Evolutionary conservation across 805 yeast species (phyloP), one percentile per base, ranked within the genome.

Genomic region (Geotrichum ghanense): DNA sequence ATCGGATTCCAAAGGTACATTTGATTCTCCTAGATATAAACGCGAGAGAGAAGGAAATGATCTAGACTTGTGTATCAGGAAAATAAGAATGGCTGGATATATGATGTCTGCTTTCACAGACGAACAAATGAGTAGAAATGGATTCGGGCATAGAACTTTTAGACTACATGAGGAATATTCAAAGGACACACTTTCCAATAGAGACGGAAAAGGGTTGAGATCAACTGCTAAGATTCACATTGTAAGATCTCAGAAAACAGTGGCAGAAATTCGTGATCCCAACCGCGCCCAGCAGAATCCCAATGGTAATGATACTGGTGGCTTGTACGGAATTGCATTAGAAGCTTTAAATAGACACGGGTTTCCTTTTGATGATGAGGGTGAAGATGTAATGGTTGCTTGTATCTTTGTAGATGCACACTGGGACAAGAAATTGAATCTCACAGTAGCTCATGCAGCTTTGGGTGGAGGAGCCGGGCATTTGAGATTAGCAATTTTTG

Each of bases 61-160:
- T 12, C 54, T 89, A 20, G 79, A 79, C n/a, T 60, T 79, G 3
- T 95, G 95, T 1, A 66, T 83, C 17, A 70, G 68, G 52, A 86
- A 86, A 59, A 60, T 90, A 52, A 76, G 92, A 55, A 76, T 87
- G 50, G 95, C 85, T 2, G 95, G 83, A 3, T 72, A 95, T 54
- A 63, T 89, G 63, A 85, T 86, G 95, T 90, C 86, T 56, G 94
- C 95, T 0, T 88, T 75, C 62, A 89, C 97, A 0, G 79, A 78
- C 55, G 97, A 89, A 54, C 95, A 88, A 59, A 86, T 90, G 95
- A 62, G 78, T 45, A 67, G 81, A 35, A 73, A 76, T 42, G 89
- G 92, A 0, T 75, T 85, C 58, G 94, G 95, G 9, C 75, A 79
- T 52, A 68, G 97, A 50, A 71, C 83, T 3, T 87, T 87, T 63